Evolutionary conservation across 257 asterid species (phyloP), one percentile per base, ranked within the genome.

Genomic region (Solanum lycopersicoides): DNA sequence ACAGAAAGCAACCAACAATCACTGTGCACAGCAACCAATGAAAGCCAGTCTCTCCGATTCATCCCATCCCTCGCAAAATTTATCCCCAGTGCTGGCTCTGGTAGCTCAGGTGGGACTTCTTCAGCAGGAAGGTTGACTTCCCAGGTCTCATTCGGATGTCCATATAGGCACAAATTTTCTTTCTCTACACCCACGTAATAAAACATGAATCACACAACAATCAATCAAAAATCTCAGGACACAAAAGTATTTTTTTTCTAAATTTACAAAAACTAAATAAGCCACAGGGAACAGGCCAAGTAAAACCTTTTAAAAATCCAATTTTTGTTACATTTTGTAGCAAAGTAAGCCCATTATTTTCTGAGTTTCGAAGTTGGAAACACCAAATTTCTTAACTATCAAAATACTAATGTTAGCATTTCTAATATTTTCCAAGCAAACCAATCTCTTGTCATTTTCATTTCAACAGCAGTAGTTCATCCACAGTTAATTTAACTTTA

Each of bases 71-170:
- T 92, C 42, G 98, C 98, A 89, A 96, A 96, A 89, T 96, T 96
- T 92, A 96, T 95, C 79, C 99, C 99, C 41, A 96, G 95, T 21
- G 98, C 99, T 45, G 99, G 99, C 90, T 96, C 99, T 32, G 99
- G 99, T 88, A 96, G 98, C 91, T 96, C 99, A 15, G 99, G 98
- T 44, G 99, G 99, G 87, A 96, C 99, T 89, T 96, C 99, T 89
- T 96, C 99, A 76, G 99, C 99, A 76, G 99, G 99, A 83, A 95
- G 95, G 89, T 90, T 93, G 76, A 96, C 99, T 91, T 96, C 99
- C 98, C 99, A 96, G 41, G 94, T 91, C 89, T 95, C 98, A 90
- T 96, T 93, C 12, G 95, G 90, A 93, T 95, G 97, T 82, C 99
- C 99, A 88, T 96, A 96, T 10, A 96, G 89, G 92, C 98, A 96